Base-by-base conservation (phyloP, 805 yeast species). In the Lipomyces chichibuensis region DNA sequence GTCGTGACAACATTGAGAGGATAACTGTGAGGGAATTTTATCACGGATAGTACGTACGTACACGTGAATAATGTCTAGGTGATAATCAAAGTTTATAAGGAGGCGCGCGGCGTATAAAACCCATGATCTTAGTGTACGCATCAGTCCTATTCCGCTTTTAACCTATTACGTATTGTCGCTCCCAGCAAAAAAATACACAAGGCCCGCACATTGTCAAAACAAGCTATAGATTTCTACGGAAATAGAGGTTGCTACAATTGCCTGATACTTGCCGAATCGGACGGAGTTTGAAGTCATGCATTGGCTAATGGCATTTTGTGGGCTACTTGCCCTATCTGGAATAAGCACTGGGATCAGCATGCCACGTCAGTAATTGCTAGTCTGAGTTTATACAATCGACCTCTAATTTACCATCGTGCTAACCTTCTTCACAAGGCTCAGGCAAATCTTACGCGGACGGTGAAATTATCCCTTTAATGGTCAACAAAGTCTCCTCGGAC, bases 401-500 rank as follows among this genome's bases (percentile, higher is more conserved):
- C 17, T 37, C 17, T 17, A 43, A 43, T 17, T 5, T 17, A 6
- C 25, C 8, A 17, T 17, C 17, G n/a, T 17, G 8, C 49, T 43
- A 43, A 43, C 8, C n/a, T 52, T 52, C 9, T 25, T 17, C 29
- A 62, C 53, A 56, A 13, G 57, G 39, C 9, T 27, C 70, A 3
- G 46, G 56, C 13, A 57, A 69, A 46, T 63, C 80, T 8, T 84
- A 80, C 70, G 70, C 73, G 32, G 74, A 74, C 11, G 91, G 89
- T 0, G 91, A 92, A 33, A 79, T 77, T 43, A 91, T 92, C 2
- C 88, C 88, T 25, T 77, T 92, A 17, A 77, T 87, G 29, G 92
- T 90, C 32, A 91, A 92, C 77, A 89, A 91, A 71, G 87, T 90
- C 1, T 92, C 89, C 71, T 88, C 95, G 0, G 91, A 89, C 73